Base-by-base conservation (phyloP, 2,329 filamentous ascomycete species). In the Purpureocillium lavendulum region DNA sequence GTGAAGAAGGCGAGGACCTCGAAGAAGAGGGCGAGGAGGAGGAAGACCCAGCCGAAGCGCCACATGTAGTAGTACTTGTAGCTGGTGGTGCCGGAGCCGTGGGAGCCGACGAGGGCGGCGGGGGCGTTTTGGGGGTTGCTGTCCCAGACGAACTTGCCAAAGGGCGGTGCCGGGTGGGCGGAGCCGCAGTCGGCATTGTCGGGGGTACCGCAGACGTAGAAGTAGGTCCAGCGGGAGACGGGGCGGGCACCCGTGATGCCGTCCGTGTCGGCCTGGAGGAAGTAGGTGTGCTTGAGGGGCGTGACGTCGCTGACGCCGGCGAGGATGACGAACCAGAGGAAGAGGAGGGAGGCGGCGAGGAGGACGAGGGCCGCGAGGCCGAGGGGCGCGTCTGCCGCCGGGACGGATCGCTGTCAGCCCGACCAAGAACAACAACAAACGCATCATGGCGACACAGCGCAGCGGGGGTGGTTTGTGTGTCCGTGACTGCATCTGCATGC, bases 11-110 rank as follows among this genome's bases (percentile, higher is more conserved):
- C 77, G 18, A 78, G 40, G 35, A 76, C 71, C 46, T 77, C 76
- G 60, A 94, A 92, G 70, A 95, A 80, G 30, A 96, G 75, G 14
- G 80, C 78, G 49, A 97, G 82, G 41, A 97, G 69, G 67, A 85
- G 85, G 63, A 95, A 92, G 30, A 89, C 87, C 76, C 90, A 97
- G 61, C 87, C 84, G 68, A 96, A 95, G 31, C 90, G 79, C 67
- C 87, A 94, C 57, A 92, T 73, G 64, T 88, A 87, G 67, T 75
- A 97, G 70, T 81, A 94, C 47, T 66, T 64, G 16, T 46, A 58
- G 45, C 70, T 73, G 6, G 78, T 82, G 4, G 75, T 80, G 42
- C 62, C 47, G 43, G 65, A 64, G 43, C 66, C 76, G 49, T 79
- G 70, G 9, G 47, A 41, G 31, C 82, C 73, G 30, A 64, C 53